These are phyloP conservation scores for Leptodermis oblonga DNA, from an alignment of 257 asterid species.

Conservation along the genomic window DNA sequence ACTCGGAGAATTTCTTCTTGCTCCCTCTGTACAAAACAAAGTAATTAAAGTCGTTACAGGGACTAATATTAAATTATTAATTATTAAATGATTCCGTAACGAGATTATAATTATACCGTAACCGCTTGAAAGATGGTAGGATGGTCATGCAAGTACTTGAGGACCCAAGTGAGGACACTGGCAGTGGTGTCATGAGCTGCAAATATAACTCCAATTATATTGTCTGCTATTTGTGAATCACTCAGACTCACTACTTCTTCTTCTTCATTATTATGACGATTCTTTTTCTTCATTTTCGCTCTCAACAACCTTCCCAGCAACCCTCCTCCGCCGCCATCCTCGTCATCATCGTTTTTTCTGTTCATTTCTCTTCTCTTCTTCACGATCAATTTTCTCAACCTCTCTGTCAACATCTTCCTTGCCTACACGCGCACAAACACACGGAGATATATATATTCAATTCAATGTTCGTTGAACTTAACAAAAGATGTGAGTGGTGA, in stretches of 20 bases:
- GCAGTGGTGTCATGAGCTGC: conserved; percentile 85
- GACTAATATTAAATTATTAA: too few relatives aligned
- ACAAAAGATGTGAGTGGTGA: too few relatives aligned
- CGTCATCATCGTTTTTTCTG: background rate
- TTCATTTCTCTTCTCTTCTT: conserved; percentile 40
- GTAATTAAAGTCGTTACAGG: too few relatives aligned
- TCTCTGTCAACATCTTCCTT: conserved; percentile 41
- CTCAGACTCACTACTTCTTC: conserved; percentile 29
- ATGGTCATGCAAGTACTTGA: conserved; percentile 63
- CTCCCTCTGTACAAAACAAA: conserved; percentile 43
- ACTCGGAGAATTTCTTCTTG: conserved; percentile 40
- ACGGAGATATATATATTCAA: background rate
- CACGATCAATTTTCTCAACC: conserved; percentile 37
- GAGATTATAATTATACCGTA: conserved; percentile 22
- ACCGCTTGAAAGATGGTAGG: conserved; percentile 34
- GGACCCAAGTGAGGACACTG: conserved; percentile 61
- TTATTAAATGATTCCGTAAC: too few relatives aligned
- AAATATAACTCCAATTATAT: conserved; percentile 62
- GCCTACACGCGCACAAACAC: too few relatives aligned
- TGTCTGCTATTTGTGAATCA: conserved; percentile 64
- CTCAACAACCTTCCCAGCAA: conserved; percentile 43
- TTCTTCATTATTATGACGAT: too few relatives aligned
- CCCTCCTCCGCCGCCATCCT: conserved; percentile 46
- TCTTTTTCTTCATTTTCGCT: too few relatives aligned
- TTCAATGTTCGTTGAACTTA: too few relatives aligned